phyloP scores from a whole-genome alignment of 139 green algal genomes.

The Chlamydomonas eustigma region DNA sequence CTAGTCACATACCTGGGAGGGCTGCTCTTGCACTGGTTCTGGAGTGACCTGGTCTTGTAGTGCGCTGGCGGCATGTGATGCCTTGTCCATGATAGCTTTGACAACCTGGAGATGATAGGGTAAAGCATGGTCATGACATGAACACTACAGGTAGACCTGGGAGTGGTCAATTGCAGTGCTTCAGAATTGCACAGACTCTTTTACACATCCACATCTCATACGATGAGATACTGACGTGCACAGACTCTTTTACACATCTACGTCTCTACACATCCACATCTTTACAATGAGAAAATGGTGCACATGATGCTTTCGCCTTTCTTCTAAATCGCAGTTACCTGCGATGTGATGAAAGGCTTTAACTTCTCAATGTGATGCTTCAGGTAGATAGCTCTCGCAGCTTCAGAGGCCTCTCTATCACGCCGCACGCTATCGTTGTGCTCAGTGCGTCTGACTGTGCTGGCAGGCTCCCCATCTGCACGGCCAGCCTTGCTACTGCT shows the following conservation, averaged over 20 bases:
- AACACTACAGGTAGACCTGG: too few species aligned
- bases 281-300: too few species aligned
- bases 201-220: too few species aligned
- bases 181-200: too few species aligned
- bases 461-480: neutral
- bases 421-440: constrained; percentile 12
- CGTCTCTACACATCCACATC: too few species aligned
- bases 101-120: neutral
- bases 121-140: too few species aligned
- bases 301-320: too few species aligned
- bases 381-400: constrained; percentile 35
- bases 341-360: constrained; percentile 46
- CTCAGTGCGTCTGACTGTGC: neutral
- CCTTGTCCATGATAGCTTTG: constrained; percentile 18
- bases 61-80: neutral
- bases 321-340: too few species aligned
- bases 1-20: neutral
- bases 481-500: neutral
- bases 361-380: constrained; percentile 44
- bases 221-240: too few species aligned
- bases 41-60: constrained; percentile 10
- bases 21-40: constrained; percentile 21
- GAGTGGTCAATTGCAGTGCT: too few species aligned
- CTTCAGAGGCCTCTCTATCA: constrained; percentile 4
- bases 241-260: too few species aligned